Evolutionary conservation across 371 early-diverging fungal genomes (phyloP), one percentile per base, ranked within the genome.

Genomic region (Phascolomyces articulosus): DNA sequence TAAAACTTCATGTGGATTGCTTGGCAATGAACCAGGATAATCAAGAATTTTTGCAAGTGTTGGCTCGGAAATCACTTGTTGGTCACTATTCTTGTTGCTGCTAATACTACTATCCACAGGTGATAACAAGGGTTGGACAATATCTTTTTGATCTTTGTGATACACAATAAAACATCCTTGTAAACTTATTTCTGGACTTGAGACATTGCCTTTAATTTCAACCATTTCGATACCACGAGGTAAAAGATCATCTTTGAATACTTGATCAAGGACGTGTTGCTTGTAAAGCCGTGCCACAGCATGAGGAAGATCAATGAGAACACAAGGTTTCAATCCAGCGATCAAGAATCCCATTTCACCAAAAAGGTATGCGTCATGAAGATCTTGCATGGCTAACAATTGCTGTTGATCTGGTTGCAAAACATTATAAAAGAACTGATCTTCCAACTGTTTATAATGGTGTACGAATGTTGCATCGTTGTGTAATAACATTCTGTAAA

Each of bases 341-440:
- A 88, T 66, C n/a, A 85, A 54, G 64, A 90, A 90, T 0, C 83
- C 88, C 6, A 88, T 63, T 62, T 90, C 90, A 49, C 89, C 90
- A 66, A 86, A 88, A 44, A 86, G 76, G 1, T 74, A 53, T 31
- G 77, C 78, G 59, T 81, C 82, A 8, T 77, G 69, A 1, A 68
- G 65, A 44, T 53, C 40, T 13, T 11, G 51, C 51, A 24, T 51
- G 16, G 16, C 26, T 24, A 59, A 11, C 3, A 59, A 18, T 7
- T 38, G 21, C 6, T 27, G 41, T n/a, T 24, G 47, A 15, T 24
- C 60, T 16, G 60, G 3, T 3, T 20, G 41, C n/a, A 59, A 29
- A 24, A 28, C n/a, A 23, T 59, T 47, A 41, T 16, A 24, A 51
- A 51, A 59, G 29, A 44, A 59, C 2, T 20, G 47, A 9, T 41